Base-by-base conservation (phyloP, 2,329 filamentous ascomycete species). In the Pseudofabraea citricarpa region DNA sequence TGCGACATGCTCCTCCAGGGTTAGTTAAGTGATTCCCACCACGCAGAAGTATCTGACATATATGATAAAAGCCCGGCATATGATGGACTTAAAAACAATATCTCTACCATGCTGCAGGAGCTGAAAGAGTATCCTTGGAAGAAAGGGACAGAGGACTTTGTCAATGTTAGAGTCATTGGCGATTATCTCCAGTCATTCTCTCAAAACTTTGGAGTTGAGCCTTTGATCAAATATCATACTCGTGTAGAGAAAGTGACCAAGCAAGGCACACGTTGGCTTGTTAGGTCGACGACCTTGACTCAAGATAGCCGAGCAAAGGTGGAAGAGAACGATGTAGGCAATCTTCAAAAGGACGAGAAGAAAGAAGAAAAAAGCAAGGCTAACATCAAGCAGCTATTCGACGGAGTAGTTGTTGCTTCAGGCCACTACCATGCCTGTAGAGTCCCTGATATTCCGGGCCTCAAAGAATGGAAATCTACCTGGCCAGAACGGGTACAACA, bases 351-450 rank as follows among this genome's bases (percentile, higher is more conserved):
- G 40, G 32, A 13, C 9, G 22, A 12, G n/a, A 27, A 1, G 20
- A 36, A 13, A 15, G n/a, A 43, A 10, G 12, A 5, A 12, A 6
- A 27, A 29, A 15, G 10, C 21, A 24, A 2, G 7, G 12, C 15
- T 36, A 33, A 33, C n/a, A 20, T 31, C 3, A 13, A 38, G 7
- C 39, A 32, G 43, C 37, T 56, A 0, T 77, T 93, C 49, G 82
- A 87, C 56, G 77, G 79, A 0, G 69, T 87, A 1, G 73, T 86
- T 1, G 75, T 84, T 3, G 80, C 83, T 0, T 79, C 72, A 21
- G 84, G 84, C 0, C 83, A 87, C 60, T 87, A 85, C 54, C 75
- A 77, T 50, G 68, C 81, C 1, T 79, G 81, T 0, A 75, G 73
- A 44, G 64, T 87, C 1, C 83, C 84, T 0, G 68, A 75, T 31